phyloP scores from a whole-genome alignment of 2,329 filamentous ascomycete species.

The Juglanconis sp. region DNA sequence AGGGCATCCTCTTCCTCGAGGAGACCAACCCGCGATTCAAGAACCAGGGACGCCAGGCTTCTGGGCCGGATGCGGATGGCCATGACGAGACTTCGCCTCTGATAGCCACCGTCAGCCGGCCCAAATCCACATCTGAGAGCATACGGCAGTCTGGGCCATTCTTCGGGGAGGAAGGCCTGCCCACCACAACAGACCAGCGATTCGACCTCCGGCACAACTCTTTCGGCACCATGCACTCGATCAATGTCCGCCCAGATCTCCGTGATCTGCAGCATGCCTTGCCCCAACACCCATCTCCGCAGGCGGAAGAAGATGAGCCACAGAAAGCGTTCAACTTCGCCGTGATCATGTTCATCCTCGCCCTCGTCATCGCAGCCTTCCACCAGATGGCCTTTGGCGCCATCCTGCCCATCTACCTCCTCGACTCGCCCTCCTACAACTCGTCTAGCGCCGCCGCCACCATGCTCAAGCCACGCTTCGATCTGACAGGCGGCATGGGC shows the following conservation, averaged over 20 bases:
- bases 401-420: constrained; percentile 40
- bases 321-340: constrained; percentile 36
- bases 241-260: constrained; percentile 28
- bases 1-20: constrained; percentile 61
- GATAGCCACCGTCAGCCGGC: constrained; percentile 28
- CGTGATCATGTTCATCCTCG: constrained; percentile 39
- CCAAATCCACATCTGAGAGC: constrained; percentile 20
- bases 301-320: constrained; percentile 15
- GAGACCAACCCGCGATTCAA: constrained; percentile 34
- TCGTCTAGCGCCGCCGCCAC: constrained; percentile 22
- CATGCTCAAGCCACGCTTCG: constrained; percentile 22
- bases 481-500: constrained; percentile 60
- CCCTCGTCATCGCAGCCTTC: constrained; percentile 39
- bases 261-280: constrained; percentile 5
- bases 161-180: constrained; percentile 34
- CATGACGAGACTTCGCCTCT: constrained; percentile 27
- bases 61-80: constrained; percentile 24
- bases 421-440: constrained; percentile 31
- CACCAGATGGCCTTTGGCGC: constrained; percentile 45
- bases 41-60: constrained; percentile 11
- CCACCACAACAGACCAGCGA: constrained; percentile 31
- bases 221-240: constrained; percentile 41
- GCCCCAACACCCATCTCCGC: constrained; percentile 2
- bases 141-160: constrained; percentile 25
- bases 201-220: constrained; percentile 36